A percentile compares a stretch with the other conserved stretches of the same genome.
Conservation (phyloP, 1,284 basidiomycete genomes). For the Phylloboletellus chloephorus region DNA sequence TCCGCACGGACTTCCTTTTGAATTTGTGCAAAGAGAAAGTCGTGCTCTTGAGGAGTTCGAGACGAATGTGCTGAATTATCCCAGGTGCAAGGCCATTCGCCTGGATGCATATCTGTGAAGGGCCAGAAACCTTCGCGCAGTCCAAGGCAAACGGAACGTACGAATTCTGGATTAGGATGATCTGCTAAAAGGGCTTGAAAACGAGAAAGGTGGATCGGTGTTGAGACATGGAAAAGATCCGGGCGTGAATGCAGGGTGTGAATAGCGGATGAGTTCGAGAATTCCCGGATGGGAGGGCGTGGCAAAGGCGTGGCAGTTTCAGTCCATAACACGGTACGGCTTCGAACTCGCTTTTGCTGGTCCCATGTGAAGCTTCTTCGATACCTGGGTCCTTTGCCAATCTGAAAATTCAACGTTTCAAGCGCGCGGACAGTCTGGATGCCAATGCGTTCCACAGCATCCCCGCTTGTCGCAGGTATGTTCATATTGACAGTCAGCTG, state of each 20-base stretch:
- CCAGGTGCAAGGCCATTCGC: not conserved
- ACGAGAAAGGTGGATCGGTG: slow-evolving; percentile 32
- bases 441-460: too few relatives aligned
- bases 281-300: slow-evolving; percentile 15
- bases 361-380: too few relatives aligned
- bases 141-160: slow-evolving; percentile 28
- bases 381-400: too few relatives aligned
- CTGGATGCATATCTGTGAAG: not conserved
- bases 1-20: slow-evolving; percentile 31
- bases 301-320: slow-evolving; percentile 18
- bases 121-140: not conserved
- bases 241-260: slow-evolving; percentile 23
- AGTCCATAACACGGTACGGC: slow-evolving; percentile 21
- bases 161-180: slow-evolving; percentile 33
- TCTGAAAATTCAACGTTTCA: too few relatives aligned
- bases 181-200: slow-evolving; percentile 20
- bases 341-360: too few relatives aligned
- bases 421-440: too few relatives aligned
- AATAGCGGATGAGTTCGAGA: slow-evolving; percentile 9
- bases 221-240: slow-evolving; percentile 31
- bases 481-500: too few relatives aligned
- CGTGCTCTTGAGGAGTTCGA: too few relatives aligned
- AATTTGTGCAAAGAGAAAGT: slow-evolving; percentile 32
- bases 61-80: not conserved
- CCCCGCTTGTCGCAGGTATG: too few relatives aligned